A percentile compares a stretch with the other conserved stretches of the same genome.
Conservation (phyloP, 2,329 filamentous ascomycete species). For the Aspergillus sp. region DNA sequence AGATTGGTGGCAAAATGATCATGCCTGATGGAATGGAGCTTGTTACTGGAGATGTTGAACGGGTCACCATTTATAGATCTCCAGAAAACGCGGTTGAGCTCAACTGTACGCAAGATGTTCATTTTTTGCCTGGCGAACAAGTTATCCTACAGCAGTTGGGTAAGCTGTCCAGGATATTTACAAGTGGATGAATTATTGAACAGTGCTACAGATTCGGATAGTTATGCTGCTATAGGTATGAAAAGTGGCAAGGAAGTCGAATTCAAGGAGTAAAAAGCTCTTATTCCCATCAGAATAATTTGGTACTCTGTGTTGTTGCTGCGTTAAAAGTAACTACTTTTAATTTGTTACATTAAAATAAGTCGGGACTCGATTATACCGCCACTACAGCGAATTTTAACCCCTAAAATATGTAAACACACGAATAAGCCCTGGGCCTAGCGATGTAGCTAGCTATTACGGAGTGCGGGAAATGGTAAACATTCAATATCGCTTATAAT, state of each 20-base stretch:
- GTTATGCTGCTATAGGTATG: not conserved
- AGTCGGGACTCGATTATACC: too few species aligned
- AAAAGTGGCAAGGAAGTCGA: constrained; percentile 1
- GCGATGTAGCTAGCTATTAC: too few species aligned
- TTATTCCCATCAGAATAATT: not conserved
- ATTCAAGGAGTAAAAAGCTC: not conserved
- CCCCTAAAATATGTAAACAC: too few species aligned
- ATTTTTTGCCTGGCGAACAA: not conserved
- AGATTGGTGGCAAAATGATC: not conserved
- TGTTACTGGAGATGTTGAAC: not conserved
- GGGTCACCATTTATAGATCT: not conserved
- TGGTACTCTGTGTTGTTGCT: not conserved
- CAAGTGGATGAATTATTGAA: not conserved
- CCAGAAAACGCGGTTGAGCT: not conserved
- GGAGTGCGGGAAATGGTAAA: too few species aligned
- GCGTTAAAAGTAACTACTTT: not conserved
- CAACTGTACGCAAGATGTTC: not conserved
- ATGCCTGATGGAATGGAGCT: not conserved
- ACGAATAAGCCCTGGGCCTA: too few species aligned
- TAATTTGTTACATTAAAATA: too few species aligned
- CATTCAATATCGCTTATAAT: too few species aligned
- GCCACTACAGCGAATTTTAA: too few species aligned
- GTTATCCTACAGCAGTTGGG: not conserved
- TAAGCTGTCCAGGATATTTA: not conserved
- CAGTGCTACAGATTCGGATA: not conserved